A percentile compares a stretch with the other conserved stretches of the same genome.
Evolutionary conservation across 2,329 filamentous ascomycete genomes (phyloP).

Genomic region (Seiridium cupressi): DNA sequence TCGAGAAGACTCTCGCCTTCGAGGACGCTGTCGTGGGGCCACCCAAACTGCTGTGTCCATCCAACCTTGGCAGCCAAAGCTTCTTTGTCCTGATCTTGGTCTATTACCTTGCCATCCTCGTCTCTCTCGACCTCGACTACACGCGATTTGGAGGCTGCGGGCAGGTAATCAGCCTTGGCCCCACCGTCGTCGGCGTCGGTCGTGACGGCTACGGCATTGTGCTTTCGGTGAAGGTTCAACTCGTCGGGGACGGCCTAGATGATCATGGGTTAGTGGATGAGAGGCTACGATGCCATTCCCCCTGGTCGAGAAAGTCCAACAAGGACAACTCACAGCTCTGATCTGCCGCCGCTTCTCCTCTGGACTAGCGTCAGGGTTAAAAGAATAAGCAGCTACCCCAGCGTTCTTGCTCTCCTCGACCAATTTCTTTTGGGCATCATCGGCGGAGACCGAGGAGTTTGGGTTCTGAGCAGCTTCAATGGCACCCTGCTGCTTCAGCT

Average conservation of each 20-base stretch:
- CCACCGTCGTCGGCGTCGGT: slow-evolving; percentile 78
- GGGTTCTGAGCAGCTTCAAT: slow-evolving; percentile 75
- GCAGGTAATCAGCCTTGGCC: slow-evolving; percentile 72
- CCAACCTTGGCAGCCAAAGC: slow-evolving; percentile 62
- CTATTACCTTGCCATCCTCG: slow-evolving; percentile 46
- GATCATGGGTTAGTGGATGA: background rate
- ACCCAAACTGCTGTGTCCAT: slow-evolving; percentile 86
- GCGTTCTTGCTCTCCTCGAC: slow-evolving; percentile 76
- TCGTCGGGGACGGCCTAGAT: slow-evolving; percentile 60
- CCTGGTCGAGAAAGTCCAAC: background rate
- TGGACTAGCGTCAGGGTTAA: slow-evolving; percentile 79
- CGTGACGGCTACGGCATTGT: slow-evolving; percentile 67
- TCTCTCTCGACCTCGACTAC: slow-evolving; percentile 56
- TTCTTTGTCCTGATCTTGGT: slow-evolving; percentile 53
- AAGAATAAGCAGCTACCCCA: slow-evolving; percentile 77
- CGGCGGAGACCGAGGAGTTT: slow-evolving; percentile 63
- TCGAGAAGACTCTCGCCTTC: slow-evolving; percentile 72
- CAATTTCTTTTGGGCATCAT: slow-evolving; percentile 71
- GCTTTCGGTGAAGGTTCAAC: slow-evolving; percentile 59
- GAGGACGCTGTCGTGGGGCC: slow-evolving; percentile 55
- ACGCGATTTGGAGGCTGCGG: slow-evolving; percentile 68
- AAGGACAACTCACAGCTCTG: slow-evolving; percentile 59
- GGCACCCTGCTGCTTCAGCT: slow-evolving; percentile 80
- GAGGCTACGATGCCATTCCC: background rate
- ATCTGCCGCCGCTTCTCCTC: slow-evolving; percentile 84